phyloP scores from a whole-genome alignment of 306 rosid genomes.

The Castanospermum australe region DNA sequence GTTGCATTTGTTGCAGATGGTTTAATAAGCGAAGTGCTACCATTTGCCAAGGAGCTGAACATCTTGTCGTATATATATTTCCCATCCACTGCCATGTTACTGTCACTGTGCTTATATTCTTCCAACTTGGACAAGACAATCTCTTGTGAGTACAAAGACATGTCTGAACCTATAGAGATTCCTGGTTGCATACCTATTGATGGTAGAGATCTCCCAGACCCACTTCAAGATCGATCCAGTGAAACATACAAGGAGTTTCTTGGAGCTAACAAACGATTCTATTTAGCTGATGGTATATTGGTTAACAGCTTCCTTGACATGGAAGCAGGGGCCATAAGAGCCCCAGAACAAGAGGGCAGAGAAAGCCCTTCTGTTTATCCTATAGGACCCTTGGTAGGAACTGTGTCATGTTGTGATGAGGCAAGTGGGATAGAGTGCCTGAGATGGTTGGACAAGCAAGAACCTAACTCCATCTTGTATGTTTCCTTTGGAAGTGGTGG shows the following conservation, averaged over 20 bases:
- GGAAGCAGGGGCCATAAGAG: background rate
- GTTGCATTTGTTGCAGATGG: background rate
- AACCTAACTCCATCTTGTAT: too few relatives aligned
- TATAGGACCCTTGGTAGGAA: constrained; percentile 26
- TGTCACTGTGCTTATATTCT: background rate
- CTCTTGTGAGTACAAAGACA: background rate
- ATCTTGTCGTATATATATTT: background rate
- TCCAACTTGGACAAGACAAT: background rate
- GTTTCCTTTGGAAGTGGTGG: too few relatives aligned
- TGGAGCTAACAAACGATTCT: background rate
- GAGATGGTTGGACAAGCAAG: constrained; percentile 1
- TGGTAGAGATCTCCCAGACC: background rate
- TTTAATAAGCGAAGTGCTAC: background rate
- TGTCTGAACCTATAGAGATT: background rate
- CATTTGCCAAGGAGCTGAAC: background rate
- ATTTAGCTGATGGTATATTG: background rate
- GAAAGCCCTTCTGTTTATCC: background rate
- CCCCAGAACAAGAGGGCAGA: background rate
- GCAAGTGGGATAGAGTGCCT: background rate
- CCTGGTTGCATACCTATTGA: constrained; percentile 9
- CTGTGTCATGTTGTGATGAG: background rate
- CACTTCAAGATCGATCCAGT: background rate
- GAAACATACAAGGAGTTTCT: background rate
- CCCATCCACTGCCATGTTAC: background rate
- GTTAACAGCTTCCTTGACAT: background rate